These are phyloP conservation scores for Trametes elegans DNA, from an alignment of 768 basidiomycete genomes.

Conservation along the genomic window DNA sequence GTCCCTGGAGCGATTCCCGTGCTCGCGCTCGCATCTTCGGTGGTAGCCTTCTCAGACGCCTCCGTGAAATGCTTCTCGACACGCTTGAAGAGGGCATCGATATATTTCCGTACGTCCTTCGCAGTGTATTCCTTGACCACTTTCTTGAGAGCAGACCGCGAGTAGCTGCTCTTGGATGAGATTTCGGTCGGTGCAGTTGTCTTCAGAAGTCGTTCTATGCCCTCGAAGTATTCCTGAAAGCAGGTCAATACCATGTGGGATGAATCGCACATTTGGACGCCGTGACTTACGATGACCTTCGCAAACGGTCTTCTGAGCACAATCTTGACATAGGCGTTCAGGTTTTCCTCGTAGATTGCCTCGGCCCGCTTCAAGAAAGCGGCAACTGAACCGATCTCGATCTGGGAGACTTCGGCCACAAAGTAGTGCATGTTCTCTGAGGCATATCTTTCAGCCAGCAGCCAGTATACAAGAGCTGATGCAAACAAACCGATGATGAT, in stretches of 20 bases:
- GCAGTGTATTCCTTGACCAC: constrained; percentile 79
- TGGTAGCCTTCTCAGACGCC: constrained; percentile 62
- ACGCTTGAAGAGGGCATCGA: constrained; percentile 84
- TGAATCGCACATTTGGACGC: no score
- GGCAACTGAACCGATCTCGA: constrained; percentile 62
- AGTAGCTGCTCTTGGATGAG: constrained; percentile 70
- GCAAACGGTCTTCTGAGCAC: constrained; percentile 84
- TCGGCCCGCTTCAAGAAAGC: constrained; percentile 72
- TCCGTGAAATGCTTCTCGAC: constrained; percentile 97
- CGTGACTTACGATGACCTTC: constrained; percentile 76
- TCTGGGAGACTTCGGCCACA: constrained; percentile 72
- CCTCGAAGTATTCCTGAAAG: constrained; percentile 91
- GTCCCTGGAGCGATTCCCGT: constrained; percentile 55
- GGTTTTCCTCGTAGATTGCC: constrained; percentile 85
- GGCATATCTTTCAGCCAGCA: neutral
- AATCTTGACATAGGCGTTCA: constrained; percentile 82
- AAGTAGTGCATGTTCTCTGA: constrained; percentile 97
- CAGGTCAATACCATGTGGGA: neutral
- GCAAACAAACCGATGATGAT: constrained; percentile 86
- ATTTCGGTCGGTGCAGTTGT: constrained; percentile 79
- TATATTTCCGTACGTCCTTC: constrained; percentile 87
- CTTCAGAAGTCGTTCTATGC: constrained; percentile 82
- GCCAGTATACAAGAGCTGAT: neutral
- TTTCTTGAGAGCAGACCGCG: constrained; percentile 75
- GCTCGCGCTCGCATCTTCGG: constrained; percentile 47